Conservation (phyloP, 2,329 filamentous ascomycete genomes). For the Colletotrichum eremochloae region DNA sequence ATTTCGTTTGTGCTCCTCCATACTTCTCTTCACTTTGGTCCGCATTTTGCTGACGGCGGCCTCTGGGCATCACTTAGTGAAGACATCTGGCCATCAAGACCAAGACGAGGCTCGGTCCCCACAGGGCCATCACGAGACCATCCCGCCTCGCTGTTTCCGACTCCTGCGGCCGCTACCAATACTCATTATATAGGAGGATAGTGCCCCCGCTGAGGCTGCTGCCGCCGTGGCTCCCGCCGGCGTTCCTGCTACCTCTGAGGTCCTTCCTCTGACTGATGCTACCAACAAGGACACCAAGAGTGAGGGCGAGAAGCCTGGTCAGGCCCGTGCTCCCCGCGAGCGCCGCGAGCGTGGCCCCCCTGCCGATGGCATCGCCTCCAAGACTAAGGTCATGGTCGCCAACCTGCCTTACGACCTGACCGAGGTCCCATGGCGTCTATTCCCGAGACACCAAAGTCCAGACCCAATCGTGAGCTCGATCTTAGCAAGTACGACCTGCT, state of each 20-base stretch:
- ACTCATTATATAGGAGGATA: slow-evolving; percentile 58
- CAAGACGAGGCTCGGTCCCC: too few species aligned
- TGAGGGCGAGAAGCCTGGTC: slow-evolving; percentile 67
- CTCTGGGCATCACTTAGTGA: too few species aligned
- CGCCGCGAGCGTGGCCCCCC: slow-evolving; percentile 90
- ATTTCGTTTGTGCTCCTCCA: too few species aligned
- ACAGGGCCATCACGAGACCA: too few species aligned
- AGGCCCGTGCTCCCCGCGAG: slow-evolving; percentile 70
- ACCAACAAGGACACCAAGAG: slow-evolving; percentile 71
- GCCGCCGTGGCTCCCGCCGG: slow-evolving; percentile 59
- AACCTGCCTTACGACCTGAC: slow-evolving; percentile 98
- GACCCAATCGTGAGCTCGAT: too few species aligned
- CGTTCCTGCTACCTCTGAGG: slow-evolving; percentile 64
- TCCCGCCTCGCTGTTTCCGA: too few species aligned
- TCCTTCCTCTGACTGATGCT: slow-evolving; percentile 71
- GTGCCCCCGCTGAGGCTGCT: slow-evolving; percentile 58
- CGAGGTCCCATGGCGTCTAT: slow-evolving; percentile 65
- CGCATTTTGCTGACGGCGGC: too few species aligned
- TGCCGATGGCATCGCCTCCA: slow-evolving; percentile 96
- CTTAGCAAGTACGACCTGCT: too few species aligned
- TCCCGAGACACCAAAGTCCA: too few species aligned
- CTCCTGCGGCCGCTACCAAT: too few species aligned
- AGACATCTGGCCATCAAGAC: too few species aligned
- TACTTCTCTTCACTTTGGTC: too few species aligned
- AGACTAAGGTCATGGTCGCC: slow-evolving; percentile 99